Conservation (phyloP, 2,329 filamentous ascomycete species). For the Fusarium sublunatum region DNA sequence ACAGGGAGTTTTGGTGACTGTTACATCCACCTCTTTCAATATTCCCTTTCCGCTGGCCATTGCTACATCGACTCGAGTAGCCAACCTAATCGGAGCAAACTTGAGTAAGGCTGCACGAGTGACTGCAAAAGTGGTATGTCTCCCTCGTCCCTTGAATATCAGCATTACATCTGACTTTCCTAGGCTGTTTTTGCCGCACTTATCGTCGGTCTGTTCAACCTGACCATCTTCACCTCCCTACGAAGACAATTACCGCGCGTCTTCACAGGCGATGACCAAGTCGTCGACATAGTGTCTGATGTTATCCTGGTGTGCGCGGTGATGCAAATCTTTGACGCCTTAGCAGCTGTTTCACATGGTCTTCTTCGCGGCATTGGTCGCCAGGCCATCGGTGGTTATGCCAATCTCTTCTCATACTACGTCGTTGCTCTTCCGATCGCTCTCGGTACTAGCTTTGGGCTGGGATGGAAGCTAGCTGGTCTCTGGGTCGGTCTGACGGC, state of each 20-base stretch:
- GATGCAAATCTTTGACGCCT: slow-evolving; percentile 89
- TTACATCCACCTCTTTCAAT: slow-evolving; percentile 84
- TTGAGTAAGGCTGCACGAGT: slow-evolving; percentile 81
- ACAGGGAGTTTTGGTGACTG: slow-evolving; percentile 82
- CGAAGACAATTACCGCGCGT: slow-evolving; percentile 77
- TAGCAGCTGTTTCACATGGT: slow-evolving; percentile 82
- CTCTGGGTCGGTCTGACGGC: slow-evolving; percentile 84
- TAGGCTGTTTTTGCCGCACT: slow-evolving; percentile 69
- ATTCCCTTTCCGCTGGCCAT: slow-evolving; percentile 92
- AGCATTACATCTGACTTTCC: not conserved
- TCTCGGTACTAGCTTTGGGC: slow-evolving; percentile 78
- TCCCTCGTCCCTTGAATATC: not conserved
- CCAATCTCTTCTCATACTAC: slow-evolving; percentile 89
- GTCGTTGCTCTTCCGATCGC: slow-evolving; percentile 83
- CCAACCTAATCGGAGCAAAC: slow-evolving; percentile 87
- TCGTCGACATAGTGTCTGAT: slow-evolving; percentile 71
- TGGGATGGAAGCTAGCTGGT: slow-evolving; percentile 79
- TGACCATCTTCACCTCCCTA: slow-evolving; percentile 73
- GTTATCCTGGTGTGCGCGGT: slow-evolving; percentile 82
- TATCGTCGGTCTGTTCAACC: slow-evolving; percentile 79
- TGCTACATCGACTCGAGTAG: slow-evolving; percentile 84
- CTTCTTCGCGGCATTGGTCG: slow-evolving; percentile 84
- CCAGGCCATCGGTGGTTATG: slow-evolving; percentile 87
- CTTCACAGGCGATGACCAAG: slow-evolving; percentile 75
- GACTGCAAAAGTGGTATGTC: slow-evolving; percentile 74